phyloP scores from a whole-genome alignment of 495 filamentous ascomycete genomes.

The Hypoxylon lienhwacheense region DNA sequence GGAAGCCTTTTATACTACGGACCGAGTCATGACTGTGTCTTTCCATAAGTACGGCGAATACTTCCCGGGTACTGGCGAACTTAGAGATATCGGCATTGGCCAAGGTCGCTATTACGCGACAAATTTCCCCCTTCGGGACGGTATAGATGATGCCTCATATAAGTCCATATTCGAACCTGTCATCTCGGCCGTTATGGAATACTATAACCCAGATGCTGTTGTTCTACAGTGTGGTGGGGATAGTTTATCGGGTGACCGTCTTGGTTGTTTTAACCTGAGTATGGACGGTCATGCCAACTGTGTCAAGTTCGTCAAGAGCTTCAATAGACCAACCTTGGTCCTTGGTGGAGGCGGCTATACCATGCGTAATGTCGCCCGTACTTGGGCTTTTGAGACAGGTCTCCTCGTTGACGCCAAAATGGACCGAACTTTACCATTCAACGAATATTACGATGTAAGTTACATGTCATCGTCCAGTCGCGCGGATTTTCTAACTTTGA shows the following conservation, averaged over 20 bases:
- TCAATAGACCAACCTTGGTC: conserved; percentile 86
- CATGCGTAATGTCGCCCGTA: conserved; percentile 96
- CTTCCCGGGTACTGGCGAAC: conserved; percentile 95
- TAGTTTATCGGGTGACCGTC: conserved; percentile 87
- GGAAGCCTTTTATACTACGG: conserved; percentile 96
- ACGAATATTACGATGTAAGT: conserved; percentile 95
- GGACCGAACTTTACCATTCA: conserved; percentile 82
- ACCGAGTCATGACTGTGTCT: conserved; percentile 96
- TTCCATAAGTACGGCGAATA: conserved; percentile 99
- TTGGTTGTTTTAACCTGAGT: conserved; percentile 97
- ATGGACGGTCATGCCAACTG: conserved; percentile 98
- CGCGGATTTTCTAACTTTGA: conserved; percentile 36
- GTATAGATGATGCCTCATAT: conserved; percentile 90
- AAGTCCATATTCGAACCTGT: conserved; percentile 95
- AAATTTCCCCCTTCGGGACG: conserved; percentile 95
- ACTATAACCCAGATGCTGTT: conserved; percentile 90
- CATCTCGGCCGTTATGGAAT: conserved; percentile 92
- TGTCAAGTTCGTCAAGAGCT: conserved; percentile 91
- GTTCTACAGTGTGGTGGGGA: conserved; percentile 98
- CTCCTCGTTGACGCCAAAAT: conserved; percentile 81
- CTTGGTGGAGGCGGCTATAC: conserved; percentile 97
- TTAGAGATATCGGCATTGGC: conserved; percentile 93
- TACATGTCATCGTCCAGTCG: neutral
- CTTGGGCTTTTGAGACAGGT: conserved; percentile 97
- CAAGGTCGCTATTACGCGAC: conserved; percentile 91